These are phyloP conservation scores for Alternaria sp. DNA, from an alignment of 2,329 filamentous ascomycete species.

Conservation along the genomic window DNA sequence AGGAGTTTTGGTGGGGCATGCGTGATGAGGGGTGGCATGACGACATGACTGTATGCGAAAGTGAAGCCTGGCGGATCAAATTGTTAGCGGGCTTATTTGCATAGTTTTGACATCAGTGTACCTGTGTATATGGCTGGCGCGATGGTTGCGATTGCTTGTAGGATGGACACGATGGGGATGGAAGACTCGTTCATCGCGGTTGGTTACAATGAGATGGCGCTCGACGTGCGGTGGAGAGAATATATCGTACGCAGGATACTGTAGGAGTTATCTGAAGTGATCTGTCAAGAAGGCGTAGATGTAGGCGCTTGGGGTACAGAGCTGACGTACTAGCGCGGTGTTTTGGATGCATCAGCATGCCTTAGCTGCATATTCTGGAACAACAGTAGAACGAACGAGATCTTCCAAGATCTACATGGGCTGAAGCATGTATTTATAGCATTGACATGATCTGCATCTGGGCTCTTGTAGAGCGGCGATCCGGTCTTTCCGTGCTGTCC, in stretches of 20 bases:
- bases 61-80: slow-evolving; percentile 25
- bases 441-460: not conserved
- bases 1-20: slow-evolving; percentile 44
- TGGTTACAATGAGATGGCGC: not conserved
- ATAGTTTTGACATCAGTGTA: not conserved
- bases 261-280: not conserved
- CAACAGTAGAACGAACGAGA: not conserved
- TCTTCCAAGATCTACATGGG: not conserved
- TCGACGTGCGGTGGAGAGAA: not conserved
- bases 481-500: too few species aligned
- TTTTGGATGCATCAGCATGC: not conserved
- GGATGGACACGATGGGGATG: not conserved
- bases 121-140: slow-evolving; percentile 36
- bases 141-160: slow-evolving; percentile 29
- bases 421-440: not conserved
- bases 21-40: slow-evolving; percentile 43
- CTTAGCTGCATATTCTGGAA: not conserved
- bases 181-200: not conserved
- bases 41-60: slow-evolving; percentile 46
- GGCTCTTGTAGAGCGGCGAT: not conserved
- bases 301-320: not conserved
- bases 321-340: not conserved
- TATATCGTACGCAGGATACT: not conserved
- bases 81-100: not conserved
- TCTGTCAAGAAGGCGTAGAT: not conserved